Base-by-base conservation (phyloP, 2,329 filamentous ascomycete genomes). In the Cordyceps farinosa region DNA sequence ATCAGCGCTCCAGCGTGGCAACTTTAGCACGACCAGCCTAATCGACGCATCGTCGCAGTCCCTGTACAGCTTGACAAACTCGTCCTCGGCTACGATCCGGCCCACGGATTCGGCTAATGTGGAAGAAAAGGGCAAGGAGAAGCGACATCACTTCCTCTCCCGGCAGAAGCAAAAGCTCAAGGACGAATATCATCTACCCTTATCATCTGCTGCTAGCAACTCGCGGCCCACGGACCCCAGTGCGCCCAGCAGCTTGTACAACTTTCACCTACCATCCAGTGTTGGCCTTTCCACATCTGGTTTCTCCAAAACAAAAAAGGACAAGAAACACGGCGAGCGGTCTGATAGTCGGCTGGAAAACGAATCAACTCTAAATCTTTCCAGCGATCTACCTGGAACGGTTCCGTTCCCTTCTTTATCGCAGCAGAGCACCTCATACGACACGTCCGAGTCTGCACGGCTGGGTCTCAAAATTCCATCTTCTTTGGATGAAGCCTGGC, bases 291-390 rank as follows among this genome's bases (percentile, higher is more conserved):
- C 82, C 57, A 83, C 81, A 59, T 83, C 82, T 32, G 80, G 84
- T 38, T 96, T 98, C 73, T 83, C 88, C 44, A 96, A 95, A 76
- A 90, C 89, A 3, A 90, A 95, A 71, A 94, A 90, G 64, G 92
- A 97, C 72, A 96, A 94, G 79, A 90, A 89, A 73, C 88, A 89
- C 68, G 88, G 90, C 66, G 89, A 91, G 66, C 86, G 87, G 67
- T 82, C 78, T 62, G 74, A 80, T 7, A 77, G 73, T 65, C 77
- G 79, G 13, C 74, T 86, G 42, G 82, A 87, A 64, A 86, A 76
- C 66, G 82, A 84, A 77, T 76, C 78, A 22, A 71, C 72, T 54
- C 74, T 79, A 67, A 74, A 72, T 30, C 64, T 78, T 27, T 71
- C 74, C 51, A 72, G 72, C 32, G 77, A 86, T 59, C 86, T 84